Conservation (phyloP, 169 alveolate species). For the Cryptosporidium parvum region DNA sequence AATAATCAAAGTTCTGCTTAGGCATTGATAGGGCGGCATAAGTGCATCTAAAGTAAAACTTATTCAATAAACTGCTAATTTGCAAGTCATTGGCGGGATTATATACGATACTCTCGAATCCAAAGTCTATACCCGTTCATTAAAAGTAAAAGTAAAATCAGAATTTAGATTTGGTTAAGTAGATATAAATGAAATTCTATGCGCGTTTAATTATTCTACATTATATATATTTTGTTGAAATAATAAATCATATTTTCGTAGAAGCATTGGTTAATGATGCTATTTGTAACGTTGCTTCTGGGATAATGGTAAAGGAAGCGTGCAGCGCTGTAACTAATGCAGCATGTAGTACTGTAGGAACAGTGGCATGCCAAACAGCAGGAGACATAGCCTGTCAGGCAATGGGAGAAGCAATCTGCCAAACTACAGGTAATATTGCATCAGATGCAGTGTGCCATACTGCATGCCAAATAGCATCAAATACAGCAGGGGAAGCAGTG, state of each 20-base stretch:
- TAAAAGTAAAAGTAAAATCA: background rate
- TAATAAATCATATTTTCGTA: background rate
- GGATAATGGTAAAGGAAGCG: background rate
- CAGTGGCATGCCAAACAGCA: constrained; percentile 23
- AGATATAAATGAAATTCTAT: background rate
- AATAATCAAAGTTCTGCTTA: too few species aligned
- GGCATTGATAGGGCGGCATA: too few species aligned
- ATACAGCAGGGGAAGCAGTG: constrained; percentile 29
- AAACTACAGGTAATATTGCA: constrained; percentile 14
- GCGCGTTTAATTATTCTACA: background rate
- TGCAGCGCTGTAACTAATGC: constrained; percentile 39
- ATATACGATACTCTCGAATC: background rate
- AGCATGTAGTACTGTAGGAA: constrained; percentile 46
- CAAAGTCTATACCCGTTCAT: background rate
- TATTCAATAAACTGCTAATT: background rate
- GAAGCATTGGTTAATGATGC: constrained; percentile 6
- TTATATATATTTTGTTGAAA: background rate
- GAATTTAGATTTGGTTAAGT: background rate
- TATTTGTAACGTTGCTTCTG: constrained; percentile 5
- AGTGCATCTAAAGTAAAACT: too few species aligned
- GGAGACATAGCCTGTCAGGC: constrained; percentile 46
- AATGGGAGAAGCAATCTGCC: constrained; percentile 22
- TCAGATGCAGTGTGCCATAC: constrained; percentile 51
- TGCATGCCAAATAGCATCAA: constrained; percentile 66
- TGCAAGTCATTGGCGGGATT: background rate